These are phyloP conservation scores for Arabidopsis arenosa DNA, from an alignment of 345 rosid genomes.

Conservation along the genomic window DNA sequence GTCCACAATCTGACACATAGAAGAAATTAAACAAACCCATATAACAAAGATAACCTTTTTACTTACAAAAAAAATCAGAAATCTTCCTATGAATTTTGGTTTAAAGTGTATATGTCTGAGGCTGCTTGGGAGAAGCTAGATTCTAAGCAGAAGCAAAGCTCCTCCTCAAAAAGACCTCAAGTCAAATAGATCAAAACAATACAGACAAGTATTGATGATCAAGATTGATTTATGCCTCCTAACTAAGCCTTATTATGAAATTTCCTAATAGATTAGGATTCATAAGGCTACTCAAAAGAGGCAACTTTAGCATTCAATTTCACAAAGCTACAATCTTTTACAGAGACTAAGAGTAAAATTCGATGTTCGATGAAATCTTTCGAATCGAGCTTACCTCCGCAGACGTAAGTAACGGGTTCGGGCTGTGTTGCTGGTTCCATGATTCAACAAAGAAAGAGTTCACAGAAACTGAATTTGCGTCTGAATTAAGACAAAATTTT, in stretches of 20 bases:
- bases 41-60: not conserved
- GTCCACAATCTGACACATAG: constrained; percentile 61
- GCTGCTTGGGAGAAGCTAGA: constrained; percentile 37
- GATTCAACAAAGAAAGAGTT: not conserved
- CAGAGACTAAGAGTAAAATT: not conserved
- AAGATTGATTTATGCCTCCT: constrained; percentile 22
- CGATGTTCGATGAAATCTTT: not conserved
- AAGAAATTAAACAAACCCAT: constrained; percentile 1
- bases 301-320: not conserved
- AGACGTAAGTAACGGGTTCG: constrained; percentile 82
- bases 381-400: constrained; percentile 59
- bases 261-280: constrained; percentile 6
- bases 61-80: not conserved
- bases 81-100: not conserved
- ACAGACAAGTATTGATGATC: constrained; percentile 33
- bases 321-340: constrained; percentile 8
- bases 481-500: not conserved
- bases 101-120: constrained; percentile 19
- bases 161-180: constrained; percentile 38
- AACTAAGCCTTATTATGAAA: constrained; percentile 27
- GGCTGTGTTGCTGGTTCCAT: constrained; percentile 72
- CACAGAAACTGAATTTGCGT: not conserved
- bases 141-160: constrained; percentile 20
- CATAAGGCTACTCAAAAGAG: constrained; percentile 39
- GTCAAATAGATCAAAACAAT: constrained; percentile 21